Evolutionary conservation across 768 basidiomycete genomes (phyloP).

Genomic region (Cytidiella melzeri): DNA sequence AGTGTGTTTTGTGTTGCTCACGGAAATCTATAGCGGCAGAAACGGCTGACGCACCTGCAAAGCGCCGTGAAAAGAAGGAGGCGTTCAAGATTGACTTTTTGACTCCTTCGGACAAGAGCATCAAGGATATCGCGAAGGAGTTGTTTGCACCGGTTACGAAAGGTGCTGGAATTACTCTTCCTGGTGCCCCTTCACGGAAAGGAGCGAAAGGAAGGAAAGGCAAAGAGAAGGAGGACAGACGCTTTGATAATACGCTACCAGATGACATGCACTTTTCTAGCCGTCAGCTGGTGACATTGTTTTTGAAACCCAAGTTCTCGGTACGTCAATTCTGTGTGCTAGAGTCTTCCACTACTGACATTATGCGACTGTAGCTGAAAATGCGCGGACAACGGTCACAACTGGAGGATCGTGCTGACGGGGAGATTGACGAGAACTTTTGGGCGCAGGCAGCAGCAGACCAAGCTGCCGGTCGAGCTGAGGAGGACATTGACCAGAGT

Average conservation of each 20-base stretch:
- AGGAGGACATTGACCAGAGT: conserved; percentile 61
- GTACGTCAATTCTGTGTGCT: conserved; percentile 40
- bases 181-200: conserved; percentile 24
- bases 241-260: conserved; percentile 74
- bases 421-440: conserved; percentile 92
- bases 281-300: conserved; percentile 82
- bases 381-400: conserved; percentile 68
- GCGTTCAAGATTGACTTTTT: conserved; percentile 80
- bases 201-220: conserved; percentile 40
- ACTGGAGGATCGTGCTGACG: conserved; percentile 59
- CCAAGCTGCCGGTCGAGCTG: conserved; percentile 55
- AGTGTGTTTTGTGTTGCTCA: not conserved
- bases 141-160: conserved; percentile 76
- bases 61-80: conserved; percentile 69
- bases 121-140: conserved; percentile 59
- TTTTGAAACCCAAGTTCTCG: conserved; percentile 93
- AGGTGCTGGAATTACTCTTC: conserved; percentile 62
- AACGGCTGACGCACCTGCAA: conserved; percentile 44
- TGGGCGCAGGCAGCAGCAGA: conserved; percentile 95
- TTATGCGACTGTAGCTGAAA: conserved; percentile 68
- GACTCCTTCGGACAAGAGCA: conserved; percentile 48
- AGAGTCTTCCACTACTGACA: not conserved
- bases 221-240: conserved; percentile 52
- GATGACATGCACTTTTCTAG: conserved; percentile 98
- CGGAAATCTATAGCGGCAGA: conserved; percentile 32